Base-by-base conservation (phyloP, 1,284 basidiomycete genomes). In the Pterulicium gracile region DNA sequence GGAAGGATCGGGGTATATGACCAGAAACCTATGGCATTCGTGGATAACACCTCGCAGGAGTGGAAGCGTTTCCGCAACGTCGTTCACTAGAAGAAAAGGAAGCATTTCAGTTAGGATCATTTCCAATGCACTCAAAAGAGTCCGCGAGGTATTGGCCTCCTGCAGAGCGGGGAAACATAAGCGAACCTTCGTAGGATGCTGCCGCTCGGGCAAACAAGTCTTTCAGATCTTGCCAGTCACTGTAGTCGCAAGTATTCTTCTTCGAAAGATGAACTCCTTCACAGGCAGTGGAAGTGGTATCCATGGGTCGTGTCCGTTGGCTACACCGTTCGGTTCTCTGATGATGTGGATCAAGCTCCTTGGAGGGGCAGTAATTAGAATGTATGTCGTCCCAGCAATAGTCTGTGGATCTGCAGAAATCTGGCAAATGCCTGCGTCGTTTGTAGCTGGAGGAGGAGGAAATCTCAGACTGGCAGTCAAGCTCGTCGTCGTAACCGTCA, bases 191-290 rank as follows among this genome's bases (percentile, higher is more conserved):
- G 52, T 77, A 81, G 43, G 69, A 65, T 49, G 77, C 73, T 3
- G 70, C 64, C 7, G 77, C 77, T 45, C 68, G 67, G 1, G 65
- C 60, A 55, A 78, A 80, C 10, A 81, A 63, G 47, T 77, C 75
- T 56, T 81, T 81, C 39, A 82, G 61, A 58, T 77, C 74, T 49
- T 75, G 67, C 81, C 80, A 82, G 54, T 82, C 79, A 47, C 75
- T 70, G 42, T 61, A 58, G 50, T 69, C 67, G 51, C 61, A 70
- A 2, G 61, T 52, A 7, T 44, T 52, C 41, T 45, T 56, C 3
- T 40, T 45, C 45, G 52, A 52, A 18, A 51, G 46, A 21, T 50
- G 47, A 19, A 51, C 47, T 13, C 58, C 57, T 5, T 55, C 53
- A 3, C 52, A 55, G 13, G 61, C 63, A 4, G 61, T 61, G 39